These are phyloP conservation scores for Fonsecaea pugnacius DNA, from an alignment of 2,329 filamentous ascomycete species.

Conservation along the genomic window DNA sequence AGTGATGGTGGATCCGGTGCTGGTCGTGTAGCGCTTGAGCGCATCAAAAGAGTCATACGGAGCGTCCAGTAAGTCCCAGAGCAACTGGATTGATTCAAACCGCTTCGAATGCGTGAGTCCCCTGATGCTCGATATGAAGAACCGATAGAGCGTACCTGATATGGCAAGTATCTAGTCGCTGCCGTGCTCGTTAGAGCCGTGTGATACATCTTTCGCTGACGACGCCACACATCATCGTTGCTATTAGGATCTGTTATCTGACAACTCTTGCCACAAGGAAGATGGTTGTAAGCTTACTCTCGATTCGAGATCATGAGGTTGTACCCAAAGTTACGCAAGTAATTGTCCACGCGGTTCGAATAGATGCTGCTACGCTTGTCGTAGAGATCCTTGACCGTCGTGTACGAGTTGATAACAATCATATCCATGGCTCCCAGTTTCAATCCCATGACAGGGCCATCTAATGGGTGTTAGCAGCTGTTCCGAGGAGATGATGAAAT, in stretches of 20 bases:
- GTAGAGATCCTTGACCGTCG: conserved; percentile 14
- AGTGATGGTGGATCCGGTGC: conserved; percentile 4
- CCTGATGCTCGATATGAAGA: neutral
- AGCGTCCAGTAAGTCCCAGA: conserved; percentile 1
- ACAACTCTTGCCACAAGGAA: neutral
- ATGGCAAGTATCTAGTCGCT: conserved; percentile 2
- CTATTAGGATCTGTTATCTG: neutral
- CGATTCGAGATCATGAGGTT: conserved; percentile 13
- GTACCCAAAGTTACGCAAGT: conserved; percentile 13
- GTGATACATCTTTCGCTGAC: conserved; percentile 8
- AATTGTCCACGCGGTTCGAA: conserved; percentile 11
- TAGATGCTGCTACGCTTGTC: conserved; percentile 8
- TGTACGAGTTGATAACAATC: conserved; percentile 2
- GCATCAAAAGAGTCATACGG: neutral
- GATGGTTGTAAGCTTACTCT: conserved; percentile 6
- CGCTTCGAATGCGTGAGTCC: conserved; percentile 5
- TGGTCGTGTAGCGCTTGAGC: conserved; percentile 5
- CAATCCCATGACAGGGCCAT: conserved; percentile 12
- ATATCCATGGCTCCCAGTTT: conserved; percentile 5
- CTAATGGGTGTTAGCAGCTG: conserved; percentile 6
- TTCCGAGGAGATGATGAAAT: conserved; percentile 8
- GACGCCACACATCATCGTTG: conserved; percentile 12
- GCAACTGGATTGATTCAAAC: conserved; percentile 4
- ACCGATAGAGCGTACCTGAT: conserved; percentile 3
- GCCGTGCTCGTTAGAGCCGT: neutral